Conservation (phyloP, 169 alveolate species). For the Prorocentrum cordatum region DNA sequence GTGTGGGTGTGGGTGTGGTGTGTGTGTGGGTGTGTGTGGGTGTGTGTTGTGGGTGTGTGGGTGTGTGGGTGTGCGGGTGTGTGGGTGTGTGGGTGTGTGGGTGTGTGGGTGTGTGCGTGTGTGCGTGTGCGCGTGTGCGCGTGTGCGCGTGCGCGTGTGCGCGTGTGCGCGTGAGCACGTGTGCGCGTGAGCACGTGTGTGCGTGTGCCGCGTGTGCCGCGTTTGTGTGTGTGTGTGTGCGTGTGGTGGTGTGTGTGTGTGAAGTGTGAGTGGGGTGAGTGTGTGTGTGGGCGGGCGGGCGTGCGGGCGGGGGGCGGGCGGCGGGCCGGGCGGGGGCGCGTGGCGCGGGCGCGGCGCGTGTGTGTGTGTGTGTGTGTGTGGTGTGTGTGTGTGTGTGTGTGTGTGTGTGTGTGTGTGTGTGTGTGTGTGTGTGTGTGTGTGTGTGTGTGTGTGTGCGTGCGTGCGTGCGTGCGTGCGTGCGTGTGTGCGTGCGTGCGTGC, state of each 20-base stretch:
- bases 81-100: too few relatives aligned
- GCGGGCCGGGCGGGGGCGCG: background rate
- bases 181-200: background rate
- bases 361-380: background rate
- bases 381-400: background rate
- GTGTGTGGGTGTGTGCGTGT: background rate
- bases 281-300: background rate
- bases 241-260: background rate
- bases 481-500: background rate
- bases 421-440: background rate
- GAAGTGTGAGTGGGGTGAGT: background rate
- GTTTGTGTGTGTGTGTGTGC: background rate
- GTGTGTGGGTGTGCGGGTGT: too few relatives aligned
- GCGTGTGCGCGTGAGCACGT: background rate
- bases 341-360: background rate
- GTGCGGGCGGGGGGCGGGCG: background rate
- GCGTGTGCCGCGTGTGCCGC: background rate
- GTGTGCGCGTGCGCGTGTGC: background rate
- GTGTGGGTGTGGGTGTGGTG: too few relatives aligned
- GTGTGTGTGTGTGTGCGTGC: background rate
- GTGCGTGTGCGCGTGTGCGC: background rate
- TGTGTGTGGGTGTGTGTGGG: too few relatives aligned
- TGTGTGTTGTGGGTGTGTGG: too few relatives aligned
- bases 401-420: background rate
- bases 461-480: background rate